A percentile compares a stretch with the other conserved stretches of the same genome.
phyloP scores from a whole-genome alignment of 331 rosid species.

The Acacia pycnantha region DNA sequence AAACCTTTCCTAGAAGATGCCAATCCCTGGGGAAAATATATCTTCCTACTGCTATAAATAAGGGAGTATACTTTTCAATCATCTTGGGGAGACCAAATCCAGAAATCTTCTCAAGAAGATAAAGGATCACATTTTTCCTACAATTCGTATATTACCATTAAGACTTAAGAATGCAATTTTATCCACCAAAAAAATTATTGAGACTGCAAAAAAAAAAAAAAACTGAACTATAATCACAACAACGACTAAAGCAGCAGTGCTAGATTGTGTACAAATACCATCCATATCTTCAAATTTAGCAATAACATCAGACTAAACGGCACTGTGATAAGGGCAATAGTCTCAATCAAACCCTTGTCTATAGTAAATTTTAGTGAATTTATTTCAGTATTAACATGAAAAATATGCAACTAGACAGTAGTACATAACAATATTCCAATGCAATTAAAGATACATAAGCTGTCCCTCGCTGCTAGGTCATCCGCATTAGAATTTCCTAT shows the following conservation, averaged over 20 bases:
- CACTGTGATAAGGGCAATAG: background rate
- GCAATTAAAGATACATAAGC: conserved; percentile 21
- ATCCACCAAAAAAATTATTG: background rate
- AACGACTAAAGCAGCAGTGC: background rate
- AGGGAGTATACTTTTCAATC: background rate
- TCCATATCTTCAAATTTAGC: background rate
- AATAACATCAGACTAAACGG: conserved; percentile 5
- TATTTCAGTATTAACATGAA: background rate
- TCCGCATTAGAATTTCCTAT: conserved; percentile 18
- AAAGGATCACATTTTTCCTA: background rate
- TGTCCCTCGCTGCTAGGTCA: background rate
- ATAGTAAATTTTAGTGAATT: background rate
- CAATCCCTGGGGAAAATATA: background rate
- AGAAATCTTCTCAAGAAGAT: conserved; percentile 15
- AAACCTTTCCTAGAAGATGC: background rate
- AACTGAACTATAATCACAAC: background rate
- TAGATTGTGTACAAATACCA: background rate
- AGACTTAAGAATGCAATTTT: background rate
- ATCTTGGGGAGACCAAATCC: conserved; percentile 9
- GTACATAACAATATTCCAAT: background rate
- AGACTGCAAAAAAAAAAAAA: background rate
- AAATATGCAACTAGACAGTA: background rate
- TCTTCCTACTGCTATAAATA: background rate
- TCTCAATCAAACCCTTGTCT: conserved; percentile 13
- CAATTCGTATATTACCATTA: conserved; percentile 1